Percentiles rank a stretch among this genome's conserved stretches.
Evolutionary conservation across 306 rosid genomes (phyloP).

Genomic region (Acmispon strigosus): DNA sequence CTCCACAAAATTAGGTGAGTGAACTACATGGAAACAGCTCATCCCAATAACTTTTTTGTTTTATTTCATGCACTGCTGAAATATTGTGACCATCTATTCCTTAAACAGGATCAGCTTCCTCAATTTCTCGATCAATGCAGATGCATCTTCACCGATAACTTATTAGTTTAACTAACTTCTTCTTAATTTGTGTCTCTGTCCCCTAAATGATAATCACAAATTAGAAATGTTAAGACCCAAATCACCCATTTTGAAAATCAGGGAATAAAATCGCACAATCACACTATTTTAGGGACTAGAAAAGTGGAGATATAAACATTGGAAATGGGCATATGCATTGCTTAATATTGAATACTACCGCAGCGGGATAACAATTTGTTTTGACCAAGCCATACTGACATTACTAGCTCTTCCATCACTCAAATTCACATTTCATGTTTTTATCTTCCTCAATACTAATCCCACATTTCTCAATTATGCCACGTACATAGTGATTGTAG

Average conservation of each 20-base stretch:
- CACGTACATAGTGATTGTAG: constrained; percentile 11
- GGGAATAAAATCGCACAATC: too few relatives aligned
- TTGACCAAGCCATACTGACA: neutral
- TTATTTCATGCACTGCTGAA: neutral
- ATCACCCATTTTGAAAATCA: too few relatives aligned
- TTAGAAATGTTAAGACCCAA: too few relatives aligned
- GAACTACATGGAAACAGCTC: constrained; percentile 23
- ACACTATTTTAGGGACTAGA: too few relatives aligned
- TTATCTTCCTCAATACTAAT: constrained; percentile 8
- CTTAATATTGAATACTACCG: constrained; percentile 6
- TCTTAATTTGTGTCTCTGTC: neutral
- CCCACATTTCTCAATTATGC: constrained; percentile 14
- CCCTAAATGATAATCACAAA: too few relatives aligned
- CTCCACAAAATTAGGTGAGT: constrained; percentile 28
- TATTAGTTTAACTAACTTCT: neutral
- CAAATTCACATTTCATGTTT: neutral
- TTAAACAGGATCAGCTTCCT: neutral
- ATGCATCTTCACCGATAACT: constrained; percentile 1
- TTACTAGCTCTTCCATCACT: constrained; percentile 13
- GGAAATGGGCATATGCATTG: too few relatives aligned
- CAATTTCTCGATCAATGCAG: neutral
- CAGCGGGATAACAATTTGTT: neutral
- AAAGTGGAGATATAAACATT: too few relatives aligned
- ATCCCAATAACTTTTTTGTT: neutral
- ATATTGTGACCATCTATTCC: constrained; percentile 12